Evolutionary conservation across 768 basidiomycete genomes (phyloP), one percentile per base, ranked within the genome.

Genomic region (Mycena pura): DNA sequence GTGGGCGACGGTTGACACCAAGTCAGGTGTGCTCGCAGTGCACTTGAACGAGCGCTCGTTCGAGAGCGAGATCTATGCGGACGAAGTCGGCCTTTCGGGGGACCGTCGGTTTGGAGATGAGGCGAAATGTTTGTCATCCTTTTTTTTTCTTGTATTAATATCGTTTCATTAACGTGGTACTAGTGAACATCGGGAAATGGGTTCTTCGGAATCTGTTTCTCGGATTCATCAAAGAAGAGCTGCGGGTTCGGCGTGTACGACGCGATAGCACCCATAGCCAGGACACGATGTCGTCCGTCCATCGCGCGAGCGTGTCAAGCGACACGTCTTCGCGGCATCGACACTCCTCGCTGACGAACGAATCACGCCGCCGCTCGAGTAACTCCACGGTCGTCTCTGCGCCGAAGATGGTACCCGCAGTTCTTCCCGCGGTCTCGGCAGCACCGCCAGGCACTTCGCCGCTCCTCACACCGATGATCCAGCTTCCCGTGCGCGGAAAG

Each of bases 101-200:
- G 85, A 89, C 53, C 82, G 83, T 6, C 78, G 82, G 9, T 87
- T 87, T 63, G 86, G 79, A 44, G 93, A 95, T 54, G 96, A 98
- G 68, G 80, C 86, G 15, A 87, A 95, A 73, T 69, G 96, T 95
- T 67, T 71, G 91, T 84, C 27, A 50, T 51, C 27, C 22, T 46
- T 25, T 31, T 56, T 34, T 61, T 60, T 56, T 31, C 29, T n/a
- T 14, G 44, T 54, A 17, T 22, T 64, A 39, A 48, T 44, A 36
- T 21, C 49, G 29, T 52, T 38, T 56, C n/a, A 68, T 41, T 68
- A 61, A 43, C 13, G 21, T 14, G 15, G 41, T 11, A 24, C 3
- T 32, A 97, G 95, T 96, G 65, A 96, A 96, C 72, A 79, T 96
- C 43, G 95, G 93, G 1, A 96, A 93, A 76, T 96, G 94, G 93